Conservation (phyloP, 768 basidiomycete species). For the Lactarius akahatsu region DNA sequence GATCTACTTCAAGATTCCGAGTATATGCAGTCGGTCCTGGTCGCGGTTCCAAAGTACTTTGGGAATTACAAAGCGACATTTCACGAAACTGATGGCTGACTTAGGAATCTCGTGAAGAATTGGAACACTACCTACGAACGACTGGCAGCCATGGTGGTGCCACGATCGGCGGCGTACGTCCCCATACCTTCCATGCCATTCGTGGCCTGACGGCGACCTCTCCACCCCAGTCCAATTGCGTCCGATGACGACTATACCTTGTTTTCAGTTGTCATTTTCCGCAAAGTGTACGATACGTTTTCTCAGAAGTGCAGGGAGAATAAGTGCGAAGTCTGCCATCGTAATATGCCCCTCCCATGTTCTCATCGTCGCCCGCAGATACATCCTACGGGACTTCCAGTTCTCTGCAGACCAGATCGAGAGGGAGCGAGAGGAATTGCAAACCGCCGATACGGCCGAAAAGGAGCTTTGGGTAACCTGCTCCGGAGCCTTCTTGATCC, state of each 20-base stretch:
- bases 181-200: constrained; percentile 5
- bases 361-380: constrained; percentile 48
- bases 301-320: constrained; percentile 92
- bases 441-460: constrained; percentile 79
- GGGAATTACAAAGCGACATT: background rate
- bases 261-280: constrained; percentile 85
- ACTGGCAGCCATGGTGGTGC: constrained; percentile 86
- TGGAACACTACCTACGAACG: constrained; percentile 91
- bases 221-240: constrained; percentile 56
- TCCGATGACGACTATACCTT: constrained; percentile 89
- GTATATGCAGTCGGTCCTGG: constrained; percentile 87
- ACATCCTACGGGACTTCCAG: constrained; percentile 91
- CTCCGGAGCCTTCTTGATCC: background rate
- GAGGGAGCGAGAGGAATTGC: constrained; percentile 80
- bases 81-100: constrained; percentile 3
- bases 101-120: constrained; percentile 76
- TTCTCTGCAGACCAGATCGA: constrained; percentile 80
- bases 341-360: background rate
- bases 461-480: constrained; percentile 90
- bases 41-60: constrained; percentile 90
- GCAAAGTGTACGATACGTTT: constrained; percentile 88
- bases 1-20: constrained; percentile 89
- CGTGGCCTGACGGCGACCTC: constrained; percentile 10
- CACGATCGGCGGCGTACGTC: constrained; percentile 81
- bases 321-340: constrained; percentile 56